phyloP scores from a whole-genome alignment of 148 eudicot genomes.

The Heliamphora exappendiculata region DNA sequence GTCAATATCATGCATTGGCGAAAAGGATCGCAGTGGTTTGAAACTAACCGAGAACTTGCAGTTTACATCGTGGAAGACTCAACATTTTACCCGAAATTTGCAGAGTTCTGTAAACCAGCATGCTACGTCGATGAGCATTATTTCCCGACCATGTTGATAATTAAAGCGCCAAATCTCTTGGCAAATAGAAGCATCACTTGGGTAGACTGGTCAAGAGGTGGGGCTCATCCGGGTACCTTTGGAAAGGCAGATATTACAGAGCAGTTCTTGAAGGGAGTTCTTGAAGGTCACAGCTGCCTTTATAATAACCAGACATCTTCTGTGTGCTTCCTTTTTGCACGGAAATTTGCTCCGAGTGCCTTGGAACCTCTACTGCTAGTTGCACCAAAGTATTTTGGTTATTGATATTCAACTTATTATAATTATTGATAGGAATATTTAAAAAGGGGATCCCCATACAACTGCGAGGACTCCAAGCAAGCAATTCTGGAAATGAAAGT shows the following conservation, averaged over 20 bases:
- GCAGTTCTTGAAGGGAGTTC: conserved; percentile 16
- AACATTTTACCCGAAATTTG: conserved; percentile 16
- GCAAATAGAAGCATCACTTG: conserved; percentile 27
- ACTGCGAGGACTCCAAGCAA: background rate
- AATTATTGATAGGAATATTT: background rate
- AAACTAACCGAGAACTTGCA: conserved; percentile 14
- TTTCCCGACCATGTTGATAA: conserved; percentile 24
- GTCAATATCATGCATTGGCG: conserved; percentile 18
- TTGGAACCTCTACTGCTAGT: conserved; percentile 17
- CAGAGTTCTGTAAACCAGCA: conserved; percentile 14
- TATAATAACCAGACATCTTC: conserved; percentile 20
- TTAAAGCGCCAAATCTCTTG: conserved; percentile 17
- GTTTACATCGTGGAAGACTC: conserved; percentile 11
- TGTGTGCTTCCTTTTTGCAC: conserved; percentile 23
- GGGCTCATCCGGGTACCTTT: conserved; percentile 26
- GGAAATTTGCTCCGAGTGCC: conserved; percentile 28
- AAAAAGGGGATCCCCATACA: background rate
- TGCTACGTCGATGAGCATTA: conserved; percentile 27
- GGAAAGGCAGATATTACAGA: conserved; percentile 16
- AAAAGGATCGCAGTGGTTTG: conserved; percentile 21
- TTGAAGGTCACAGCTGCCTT: conserved; percentile 14
- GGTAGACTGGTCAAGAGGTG: conserved; percentile 32
- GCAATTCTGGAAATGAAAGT: background rate
- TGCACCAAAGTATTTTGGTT: conserved; percentile 12
- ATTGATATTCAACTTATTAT: conserved; percentile 3